Evolutionary conservation across 1,284 basidiomycete species (phyloP), one percentile per base, ranked within the genome.

Genomic region (Taiwanofungus camphoratus): DNA sequence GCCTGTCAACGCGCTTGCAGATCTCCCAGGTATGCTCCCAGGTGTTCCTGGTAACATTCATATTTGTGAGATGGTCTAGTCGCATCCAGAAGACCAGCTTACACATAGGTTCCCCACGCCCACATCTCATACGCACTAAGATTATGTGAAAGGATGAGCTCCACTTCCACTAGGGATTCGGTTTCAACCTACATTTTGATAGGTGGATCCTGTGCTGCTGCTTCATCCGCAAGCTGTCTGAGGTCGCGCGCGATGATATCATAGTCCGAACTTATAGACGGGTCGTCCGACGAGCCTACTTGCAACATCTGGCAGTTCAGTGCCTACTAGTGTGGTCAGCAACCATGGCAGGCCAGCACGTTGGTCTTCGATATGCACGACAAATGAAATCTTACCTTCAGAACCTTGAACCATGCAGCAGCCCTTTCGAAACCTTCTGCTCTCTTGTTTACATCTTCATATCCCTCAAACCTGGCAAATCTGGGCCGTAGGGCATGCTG

Each of bases 101-200:
- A 61, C 58, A 63, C 56, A 50, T 62, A 52, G 9, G 42, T 49
- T 2, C 58, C 62, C 62, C 61, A 64, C 1, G 60, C 56, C 61
- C 62, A 62, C 57, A 62, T 54, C 44, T 64, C 62, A 33, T 63
- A 64, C 21, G 59, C 62, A 15, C 61, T 63, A 39, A 32, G n/a
- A 36, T 30, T 22, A 16, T 35, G 6, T 26, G 32, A 2, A 39
- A 42, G 8, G 3, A 20, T 31, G 11, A 8, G 32, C 12, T 16
- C 21, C 30, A 31, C 15, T 20, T 12, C 18, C 6, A 18, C 12
- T 5, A 20, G 22, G 12, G 19, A 11, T 13, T 32, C 20, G 16
- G 2, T 2, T 12, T 4, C 7, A 31, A 41, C 54, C 21, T 46
- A 61, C 62, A 62, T 57, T 11, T 50, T 49, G 44, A 62, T 61